Evolutionary conservation across 768 basidiomycete species (phyloP).

Genomic region (Amanita rubescens): DNA sequence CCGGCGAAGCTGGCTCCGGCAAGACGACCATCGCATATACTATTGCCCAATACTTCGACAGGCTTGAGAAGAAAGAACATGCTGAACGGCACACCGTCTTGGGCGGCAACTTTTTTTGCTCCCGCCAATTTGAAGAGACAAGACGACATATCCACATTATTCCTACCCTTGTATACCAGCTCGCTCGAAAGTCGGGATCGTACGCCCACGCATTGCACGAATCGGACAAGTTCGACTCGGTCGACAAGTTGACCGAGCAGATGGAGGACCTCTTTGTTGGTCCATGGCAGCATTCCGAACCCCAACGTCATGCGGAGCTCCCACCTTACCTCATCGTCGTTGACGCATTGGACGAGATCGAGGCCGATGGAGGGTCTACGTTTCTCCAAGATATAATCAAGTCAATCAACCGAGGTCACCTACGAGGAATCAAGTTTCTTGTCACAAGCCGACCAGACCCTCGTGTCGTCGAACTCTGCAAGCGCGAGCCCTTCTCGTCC

Average conservation of each 20-base stretch:
- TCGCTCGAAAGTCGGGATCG: conserved; percentile 15
- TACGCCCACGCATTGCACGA: conserved; percentile 13
- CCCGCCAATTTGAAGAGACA: conserved; percentile 19
- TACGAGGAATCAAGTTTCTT: conserved; percentile 16
- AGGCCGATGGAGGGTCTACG: conserved; percentile 8
- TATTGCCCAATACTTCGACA: conserved; percentile 13
- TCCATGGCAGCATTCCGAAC: conserved; percentile 13
- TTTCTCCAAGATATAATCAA: conserved; percentile 14
- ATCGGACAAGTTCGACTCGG: conserved; percentile 7
- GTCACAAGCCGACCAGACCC: conserved; percentile 17
- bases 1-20: conserved; percentile 8
- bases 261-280: conserved; percentile 14
- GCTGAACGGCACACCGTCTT: conserved; percentile 11
- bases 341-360: conserved; percentile 20
- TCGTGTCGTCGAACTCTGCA: conserved; percentile 9
- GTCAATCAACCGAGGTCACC: conserved; percentile 5
- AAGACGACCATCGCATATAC: conserved; percentile 23
- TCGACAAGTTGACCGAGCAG: conserved; percentile 9
- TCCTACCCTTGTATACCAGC: conserved; percentile 19
- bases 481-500: conserved; percentile 8
- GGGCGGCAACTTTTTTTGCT: conserved; percentile 23
- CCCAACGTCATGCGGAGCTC: background rate
- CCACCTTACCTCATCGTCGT: conserved; percentile 15
- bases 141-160: conserved; percentile 11
- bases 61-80: background rate